Percentiles rank a stretch among this genome's conserved stretches.
These are phyloP conservation scores for Jimgerdemannia lactiflua DNA, from an alignment of 192 early-diverging fungal genomes.

Conservation along the genomic window DNA sequence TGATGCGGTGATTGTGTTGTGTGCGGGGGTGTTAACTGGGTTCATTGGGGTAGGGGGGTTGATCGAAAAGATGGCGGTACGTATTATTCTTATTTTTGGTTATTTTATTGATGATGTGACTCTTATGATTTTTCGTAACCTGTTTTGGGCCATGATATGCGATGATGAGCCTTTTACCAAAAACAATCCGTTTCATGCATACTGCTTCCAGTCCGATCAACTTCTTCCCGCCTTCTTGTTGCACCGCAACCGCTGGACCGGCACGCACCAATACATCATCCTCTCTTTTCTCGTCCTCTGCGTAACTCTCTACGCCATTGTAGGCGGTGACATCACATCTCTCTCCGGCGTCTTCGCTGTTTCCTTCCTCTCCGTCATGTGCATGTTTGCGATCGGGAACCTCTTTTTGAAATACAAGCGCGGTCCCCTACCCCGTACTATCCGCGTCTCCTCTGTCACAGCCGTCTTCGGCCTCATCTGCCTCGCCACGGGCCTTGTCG, in stretches of 20 bases:
- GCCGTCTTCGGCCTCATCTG: conserved; percentile 25
- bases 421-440: conserved; percentile 31
- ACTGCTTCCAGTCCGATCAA: conserved; percentile 28
- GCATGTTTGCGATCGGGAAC: conserved; percentile 39
- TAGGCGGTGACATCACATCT: conserved; percentile 36
- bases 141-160: too few relatives aligned
- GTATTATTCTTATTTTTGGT: too few relatives aligned
- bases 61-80: too few relatives aligned
- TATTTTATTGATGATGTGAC: too few relatives aligned
- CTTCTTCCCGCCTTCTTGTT: conserved; percentile 36
- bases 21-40: conserved; percentile 55
- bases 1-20: conserved; percentile 56
- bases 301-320: conserved; percentile 39
- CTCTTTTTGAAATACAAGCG: conserved; percentile 48
- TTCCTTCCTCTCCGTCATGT: conserved; percentile 43
- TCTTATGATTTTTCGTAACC: too few relatives aligned
- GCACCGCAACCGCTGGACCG: conserved; percentile 36
- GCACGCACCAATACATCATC: conserved; percentile 47
- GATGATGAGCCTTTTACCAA: too few relatives aligned
- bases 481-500: conserved; percentile 32
- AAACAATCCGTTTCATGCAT: too few relatives aligned
- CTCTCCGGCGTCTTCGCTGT: conserved; percentile 54
- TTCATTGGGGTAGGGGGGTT: conserved; percentile 52
- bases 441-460: conserved; percentile 22
- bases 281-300: conserved; percentile 45